These are phyloP conservation scores for Oxytropis ochrocephala DNA, from an alignment of 306 rosid species.

Conservation along the genomic window DNA sequence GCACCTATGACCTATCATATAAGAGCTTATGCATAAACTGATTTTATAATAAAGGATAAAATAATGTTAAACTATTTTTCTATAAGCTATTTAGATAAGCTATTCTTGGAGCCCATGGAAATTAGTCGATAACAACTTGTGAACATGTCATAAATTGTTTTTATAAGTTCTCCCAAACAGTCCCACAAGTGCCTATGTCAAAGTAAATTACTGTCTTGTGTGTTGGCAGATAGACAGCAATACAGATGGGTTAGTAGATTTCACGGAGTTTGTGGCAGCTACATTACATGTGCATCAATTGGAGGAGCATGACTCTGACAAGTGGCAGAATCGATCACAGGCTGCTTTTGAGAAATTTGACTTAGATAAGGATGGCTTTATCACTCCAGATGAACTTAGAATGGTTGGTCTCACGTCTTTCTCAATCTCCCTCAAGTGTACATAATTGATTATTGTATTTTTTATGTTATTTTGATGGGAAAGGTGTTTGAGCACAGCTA, in stretches of 20 bases:
- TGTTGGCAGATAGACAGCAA: slow-evolving; percentile 81
- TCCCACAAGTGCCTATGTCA: too few relatives aligned
- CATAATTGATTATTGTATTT: background rate
- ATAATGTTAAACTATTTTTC: too few relatives aligned
- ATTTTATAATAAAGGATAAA: too few relatives aligned
- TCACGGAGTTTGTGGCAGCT: slow-evolving; percentile 92
- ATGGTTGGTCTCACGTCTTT: slow-evolving; percentile 51
- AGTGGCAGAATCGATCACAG: slow-evolving; percentile 78
- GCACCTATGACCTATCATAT: too few relatives aligned
- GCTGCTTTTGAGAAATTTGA: slow-evolving; percentile 96
- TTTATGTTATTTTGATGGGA: background rate
- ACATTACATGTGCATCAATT: slow-evolving; percentile 89
- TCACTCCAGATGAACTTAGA: slow-evolving; percentile 95
- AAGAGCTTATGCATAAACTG: too few relatives aligned
- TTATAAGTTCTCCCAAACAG: too few relatives aligned
- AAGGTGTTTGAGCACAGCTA: background rate
- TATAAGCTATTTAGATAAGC: too few relatives aligned
- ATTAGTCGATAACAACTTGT: too few relatives aligned
- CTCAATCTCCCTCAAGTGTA: background rate
- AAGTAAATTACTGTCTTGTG: slow-evolving; percentile 2
- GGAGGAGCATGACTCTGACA: slow-evolving; percentile 92
- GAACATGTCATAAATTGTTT: too few relatives aligned
- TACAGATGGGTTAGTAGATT: slow-evolving; percentile 98
- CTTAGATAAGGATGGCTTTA: slow-evolving; percentile 82
- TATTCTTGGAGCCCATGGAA: too few relatives aligned